Conservation (phyloP, 2,329 filamentous ascomycete genomes). For the Samsoniella hepiali region DNA sequence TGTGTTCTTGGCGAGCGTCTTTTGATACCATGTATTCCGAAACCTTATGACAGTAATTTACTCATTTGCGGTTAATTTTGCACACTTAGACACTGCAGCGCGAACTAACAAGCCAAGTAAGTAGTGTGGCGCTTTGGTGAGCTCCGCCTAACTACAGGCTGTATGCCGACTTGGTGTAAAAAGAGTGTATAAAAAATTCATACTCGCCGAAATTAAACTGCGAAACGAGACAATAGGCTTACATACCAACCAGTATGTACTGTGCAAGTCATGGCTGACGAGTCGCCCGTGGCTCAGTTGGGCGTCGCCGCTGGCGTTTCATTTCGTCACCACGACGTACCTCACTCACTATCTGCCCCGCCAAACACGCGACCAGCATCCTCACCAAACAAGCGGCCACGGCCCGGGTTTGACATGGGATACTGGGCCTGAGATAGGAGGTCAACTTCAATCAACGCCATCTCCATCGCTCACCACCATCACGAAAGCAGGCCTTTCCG, state of each 20-base stretch:
- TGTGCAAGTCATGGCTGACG: not conserved
- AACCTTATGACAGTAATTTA: too few relatives aligned
- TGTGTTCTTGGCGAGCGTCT: not conserved
- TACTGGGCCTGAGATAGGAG: not conserved
- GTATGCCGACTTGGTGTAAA: not conserved
- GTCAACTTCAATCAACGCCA: not conserved
- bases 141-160: not conserved
- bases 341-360: not conserved
- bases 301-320: not conserved
- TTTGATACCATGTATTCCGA: not conserved
- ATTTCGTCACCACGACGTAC: constrained; percentile 4
- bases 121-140: too few relatives aligned
- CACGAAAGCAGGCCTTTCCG: not conserved
- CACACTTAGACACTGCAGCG: too few relatives aligned
- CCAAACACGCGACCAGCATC: constrained; percentile 6
- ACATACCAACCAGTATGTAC: too few relatives aligned
- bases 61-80: too few relatives aligned
- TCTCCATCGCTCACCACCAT: not conserved
- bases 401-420: not conserved
- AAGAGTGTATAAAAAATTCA: not conserved
- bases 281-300: not conserved
- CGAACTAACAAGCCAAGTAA: too few relatives aligned
- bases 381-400: constrained; percentile 2
- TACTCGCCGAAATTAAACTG: not conserved
- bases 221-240: too few relatives aligned